Evolutionary conservation across 345 rosid species (phyloP).

Genomic region (Eutrema japonicum): DNA sequence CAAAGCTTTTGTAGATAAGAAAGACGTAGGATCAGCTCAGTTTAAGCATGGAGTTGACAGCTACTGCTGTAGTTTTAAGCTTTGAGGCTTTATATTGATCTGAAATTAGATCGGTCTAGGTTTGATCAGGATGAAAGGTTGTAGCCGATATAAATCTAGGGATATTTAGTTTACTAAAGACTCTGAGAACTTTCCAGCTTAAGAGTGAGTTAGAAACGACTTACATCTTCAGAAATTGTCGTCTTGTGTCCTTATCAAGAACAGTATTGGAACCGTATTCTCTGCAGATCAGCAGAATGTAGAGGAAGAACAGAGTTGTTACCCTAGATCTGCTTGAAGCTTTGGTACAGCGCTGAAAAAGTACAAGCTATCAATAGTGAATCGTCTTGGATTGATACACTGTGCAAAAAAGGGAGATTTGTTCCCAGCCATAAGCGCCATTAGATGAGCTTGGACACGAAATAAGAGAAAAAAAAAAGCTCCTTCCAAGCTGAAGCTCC

Average conservation of each 20-base stretch:
- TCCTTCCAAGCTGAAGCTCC: not conserved
- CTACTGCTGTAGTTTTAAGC: conserved; percentile 2
- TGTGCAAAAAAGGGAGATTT: conserved; percentile 1
- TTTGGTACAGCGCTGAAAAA: conserved; percentile 1
- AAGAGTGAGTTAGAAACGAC: conserved; percentile 3
- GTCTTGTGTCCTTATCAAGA: conserved; percentile 7
- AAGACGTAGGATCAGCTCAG: conserved; percentile 1
- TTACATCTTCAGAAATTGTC: conserved; percentile 15
- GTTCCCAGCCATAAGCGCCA: not conserved
- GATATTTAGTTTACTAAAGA: conserved; percentile 11
- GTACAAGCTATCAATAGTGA: conserved; percentile 9
- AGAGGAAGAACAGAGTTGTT: conserved; percentile 3
- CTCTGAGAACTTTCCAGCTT: not conserved
- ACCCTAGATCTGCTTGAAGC: conserved; percentile 7
- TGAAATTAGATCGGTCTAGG: conserved; percentile 7
- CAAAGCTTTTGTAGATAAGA: not conserved
- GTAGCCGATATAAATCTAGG: conserved; percentile 4
- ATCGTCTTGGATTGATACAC: conserved; percentile 8
- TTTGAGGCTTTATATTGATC: conserved; percentile 8
- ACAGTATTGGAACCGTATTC: conserved; percentile 13
- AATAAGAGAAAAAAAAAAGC: not conserved
- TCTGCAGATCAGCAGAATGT: conserved; percentile 4
- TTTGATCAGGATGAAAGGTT: conserved; percentile 19
- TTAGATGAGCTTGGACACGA: conserved; percentile 16
- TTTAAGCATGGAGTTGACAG: conserved; percentile 17